Evolutionary conservation across 176 grass and related monocot species (phyloP), one percentile per base, ranked within the genome.

Genomic region (Tillandsia leiboldiana): DNA sequence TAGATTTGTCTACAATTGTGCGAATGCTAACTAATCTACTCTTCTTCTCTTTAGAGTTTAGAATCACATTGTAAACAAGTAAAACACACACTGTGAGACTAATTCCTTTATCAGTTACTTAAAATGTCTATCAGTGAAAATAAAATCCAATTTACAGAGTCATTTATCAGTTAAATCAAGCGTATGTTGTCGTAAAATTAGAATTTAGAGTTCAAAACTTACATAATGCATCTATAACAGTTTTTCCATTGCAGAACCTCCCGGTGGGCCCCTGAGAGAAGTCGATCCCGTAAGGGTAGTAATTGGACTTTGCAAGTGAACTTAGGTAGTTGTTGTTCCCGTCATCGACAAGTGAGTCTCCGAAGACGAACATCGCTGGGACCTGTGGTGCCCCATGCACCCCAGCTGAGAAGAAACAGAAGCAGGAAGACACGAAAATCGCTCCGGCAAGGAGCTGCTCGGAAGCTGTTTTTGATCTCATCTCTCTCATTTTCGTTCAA

Each of bases 201-300:
- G 20, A 59, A 20, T 59, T 58, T 17, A 27, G 15, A 48, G 0
- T 33, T 63, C 4, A 49, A 47, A 47, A 73, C 82, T 79, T 64
- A 76, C 77, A 85, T 47, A 86, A 53, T 2, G 26, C 78, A 63
- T 86, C 83, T 24, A 65, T 72, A 64, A 81, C 52, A 12, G 83
- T 86, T 77, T 86, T 80, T 24, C 83, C 83, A 77, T 86, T 81
- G 13, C 11, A 86, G 69, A 86, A 86, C 68, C 83, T 79, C n/a
- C 83, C 83, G 0, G 83, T 86, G 15, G 83, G 73, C 9, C 83
- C 83, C 63, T 81, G 61, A n/a, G 68, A 65, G 78, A 77, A 86
- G 57, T 86, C 83, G 24, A 86, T 65, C 12, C 83, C 78, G 53
- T 86, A 86, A 29, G 83, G 83, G 62, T 81, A 86, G 78, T 65